These are phyloP conservation scores for Tetracentron sinense DNA, from an alignment of 164 flowering plant species.

Conservation along the genomic window DNA sequence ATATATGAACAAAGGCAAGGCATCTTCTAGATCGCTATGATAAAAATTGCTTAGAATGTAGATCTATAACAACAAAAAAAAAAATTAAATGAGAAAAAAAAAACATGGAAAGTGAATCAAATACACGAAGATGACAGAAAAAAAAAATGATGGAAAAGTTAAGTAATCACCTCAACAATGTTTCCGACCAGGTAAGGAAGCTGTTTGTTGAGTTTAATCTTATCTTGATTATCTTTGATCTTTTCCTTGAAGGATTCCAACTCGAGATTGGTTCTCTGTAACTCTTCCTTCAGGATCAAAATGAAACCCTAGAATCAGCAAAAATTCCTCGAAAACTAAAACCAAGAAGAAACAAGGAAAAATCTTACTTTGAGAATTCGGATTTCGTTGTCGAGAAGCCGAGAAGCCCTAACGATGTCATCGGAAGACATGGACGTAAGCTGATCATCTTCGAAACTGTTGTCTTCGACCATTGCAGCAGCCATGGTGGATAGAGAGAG, in stretches of 20 bases:
- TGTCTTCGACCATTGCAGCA: slow-evolving; percentile 68
- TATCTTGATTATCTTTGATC: slow-evolving; percentile 84
- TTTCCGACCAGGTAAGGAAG: slow-evolving; percentile 86
- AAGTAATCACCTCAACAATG: slow-evolving; percentile 66
- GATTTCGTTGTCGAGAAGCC: slow-evolving; percentile 79
- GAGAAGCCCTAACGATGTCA: slow-evolving; percentile 68
- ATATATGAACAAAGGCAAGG: too few species aligned
- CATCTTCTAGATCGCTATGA: too few species aligned
- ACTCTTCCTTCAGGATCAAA: slow-evolving; percentile 49
- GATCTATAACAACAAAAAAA: not conserved
- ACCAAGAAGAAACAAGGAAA: not conserved
- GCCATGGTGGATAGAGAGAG: slow-evolving; percentile 34
- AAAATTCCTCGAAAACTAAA: slow-evolving; percentile 7
- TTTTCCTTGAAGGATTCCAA: slow-evolving; percentile 72
- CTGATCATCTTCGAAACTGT: slow-evolving; percentile 72
- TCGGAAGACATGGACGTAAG: slow-evolving; percentile 68
- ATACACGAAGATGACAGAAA: too few species aligned
- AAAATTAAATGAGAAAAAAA: not conserved
- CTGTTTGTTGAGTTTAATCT: slow-evolving; percentile 85
- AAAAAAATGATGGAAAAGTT: too few species aligned
- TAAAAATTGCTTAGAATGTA: too few species aligned
- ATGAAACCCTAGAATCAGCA: not conserved
- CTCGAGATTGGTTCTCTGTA: slow-evolving; percentile 66
- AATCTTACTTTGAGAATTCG: slow-evolving; percentile 56
- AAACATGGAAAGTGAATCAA: not conserved